Conservation (phyloP, 192 early-diverging fungal species). For the Phlyctochytrium arcticum region DNA sequence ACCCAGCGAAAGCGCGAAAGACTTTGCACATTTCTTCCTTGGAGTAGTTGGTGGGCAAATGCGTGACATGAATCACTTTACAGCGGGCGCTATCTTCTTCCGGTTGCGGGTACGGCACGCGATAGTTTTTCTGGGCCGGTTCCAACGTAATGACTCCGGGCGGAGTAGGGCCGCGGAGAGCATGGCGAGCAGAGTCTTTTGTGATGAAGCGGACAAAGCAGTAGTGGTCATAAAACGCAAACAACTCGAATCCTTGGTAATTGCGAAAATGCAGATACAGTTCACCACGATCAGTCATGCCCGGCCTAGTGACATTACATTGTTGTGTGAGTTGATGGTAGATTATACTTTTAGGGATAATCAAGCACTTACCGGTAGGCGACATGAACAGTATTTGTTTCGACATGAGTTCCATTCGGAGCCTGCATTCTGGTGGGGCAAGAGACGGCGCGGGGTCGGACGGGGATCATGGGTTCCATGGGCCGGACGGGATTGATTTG, state of each 20-base stretch:
- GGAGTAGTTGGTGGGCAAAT: conserved; percentile 33
- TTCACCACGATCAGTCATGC: conserved; percentile 29
- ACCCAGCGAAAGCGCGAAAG: conserved; percentile 27
- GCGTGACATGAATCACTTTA: conserved; percentile 28
- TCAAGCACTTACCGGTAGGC: conserved; percentile 14
- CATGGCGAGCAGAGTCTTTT: conserved; percentile 1
- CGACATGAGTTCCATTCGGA: neutral
- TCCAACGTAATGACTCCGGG: conserved; percentile 26
- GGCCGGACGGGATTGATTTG: too few relatives aligned
- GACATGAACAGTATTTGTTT: conserved; percentile 27
- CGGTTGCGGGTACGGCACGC: conserved; percentile 33
- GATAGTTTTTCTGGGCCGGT: conserved; percentile 24
- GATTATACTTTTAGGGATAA: neutral
- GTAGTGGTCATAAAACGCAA: conserved; percentile 34
- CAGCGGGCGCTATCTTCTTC: conserved; percentile 21
- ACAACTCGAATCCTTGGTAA: conserved; percentile 29
- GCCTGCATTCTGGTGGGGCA: neutral
- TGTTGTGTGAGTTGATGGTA: neutral
- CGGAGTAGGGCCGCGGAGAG: conserved; percentile 9
- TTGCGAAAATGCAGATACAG: conserved; percentile 29
- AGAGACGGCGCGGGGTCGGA: neutral
- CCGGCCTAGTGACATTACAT: conserved; percentile 2
- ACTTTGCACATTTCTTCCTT: conserved; percentile 32
- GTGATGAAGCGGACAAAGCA: conserved; percentile 30
- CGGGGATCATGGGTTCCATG: too few relatives aligned